A percentile compares a stretch with the other conserved stretches of the same genome.
Conservation (phyloP, 371 early-diverging fungal genomes). For the Mucor plumbeus region DNA sequence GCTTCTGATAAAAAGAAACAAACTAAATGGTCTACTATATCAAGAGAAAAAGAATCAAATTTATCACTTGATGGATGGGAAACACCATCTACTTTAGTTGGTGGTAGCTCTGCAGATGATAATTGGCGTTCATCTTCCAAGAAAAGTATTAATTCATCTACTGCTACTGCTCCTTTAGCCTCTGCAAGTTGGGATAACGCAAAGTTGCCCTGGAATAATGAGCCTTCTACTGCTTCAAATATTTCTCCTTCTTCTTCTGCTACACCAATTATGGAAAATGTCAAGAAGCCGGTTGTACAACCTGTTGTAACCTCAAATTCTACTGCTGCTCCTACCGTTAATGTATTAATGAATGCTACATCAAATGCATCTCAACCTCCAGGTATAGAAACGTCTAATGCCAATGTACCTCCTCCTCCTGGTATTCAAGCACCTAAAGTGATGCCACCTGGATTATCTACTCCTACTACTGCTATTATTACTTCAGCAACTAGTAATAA, state of each 20-base stretch:
- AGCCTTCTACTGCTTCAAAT: background rate
- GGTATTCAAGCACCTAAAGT: slow-evolving; percentile 4
- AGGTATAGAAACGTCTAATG: background rate
- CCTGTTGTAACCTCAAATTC: background rate
- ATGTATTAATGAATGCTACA: background rate
- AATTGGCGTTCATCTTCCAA: background rate
- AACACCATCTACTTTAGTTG: background rate
- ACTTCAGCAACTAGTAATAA: background rate
- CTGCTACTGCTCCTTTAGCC: background rate
- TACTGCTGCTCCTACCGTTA: background rate
- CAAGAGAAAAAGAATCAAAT: background rate
- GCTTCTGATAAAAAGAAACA: background rate
- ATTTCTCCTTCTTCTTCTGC: background rate
- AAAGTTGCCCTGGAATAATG: slow-evolving; percentile 18
- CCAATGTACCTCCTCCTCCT: background rate
- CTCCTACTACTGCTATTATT: background rate
- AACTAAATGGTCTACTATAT: background rate
- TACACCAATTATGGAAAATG: slow-evolving; percentile 4
- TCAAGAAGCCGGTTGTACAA: background rate
- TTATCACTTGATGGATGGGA: slow-evolving; percentile 9
- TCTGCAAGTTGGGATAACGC: slow-evolving; percentile 11
- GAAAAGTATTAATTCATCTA: background rate
- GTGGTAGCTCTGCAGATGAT: background rate
- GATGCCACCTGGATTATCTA: slow-evolving; percentile 11
- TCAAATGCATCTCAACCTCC: background rate